A percentile compares a stretch with the other conserved stretches of the same genome.
Evolutionary conservation across 495 filamentous ascomycete species (phyloP).

Genomic region (Massariosphaeria phaeospora): DNA sequence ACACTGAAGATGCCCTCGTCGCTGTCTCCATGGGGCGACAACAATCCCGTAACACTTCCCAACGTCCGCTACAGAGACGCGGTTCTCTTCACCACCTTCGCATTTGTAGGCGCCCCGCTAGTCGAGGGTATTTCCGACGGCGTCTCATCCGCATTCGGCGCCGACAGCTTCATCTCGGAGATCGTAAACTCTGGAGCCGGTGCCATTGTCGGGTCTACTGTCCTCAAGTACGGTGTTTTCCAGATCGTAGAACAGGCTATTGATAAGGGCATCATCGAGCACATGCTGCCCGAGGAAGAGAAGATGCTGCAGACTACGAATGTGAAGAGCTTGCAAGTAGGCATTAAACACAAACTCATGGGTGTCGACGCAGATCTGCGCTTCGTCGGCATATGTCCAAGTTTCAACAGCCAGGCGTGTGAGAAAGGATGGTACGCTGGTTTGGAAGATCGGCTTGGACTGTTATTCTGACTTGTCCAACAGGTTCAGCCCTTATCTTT

Average conservation of each 20-base stretch:
- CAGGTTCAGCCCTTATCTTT: conserved; percentile 44
- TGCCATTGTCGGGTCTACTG: conserved; percentile 32
- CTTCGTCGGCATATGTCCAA: conserved; percentile 32
- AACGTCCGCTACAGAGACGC: conserved; percentile 44
- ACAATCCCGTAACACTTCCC: conserved; percentile 44
- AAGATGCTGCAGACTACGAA: conserved; percentile 42
- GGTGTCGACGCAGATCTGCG: conserved; percentile 41
- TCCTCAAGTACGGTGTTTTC: conserved; percentile 42
- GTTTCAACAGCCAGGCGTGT: conserved; percentile 31
- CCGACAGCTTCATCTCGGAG: conserved; percentile 40
- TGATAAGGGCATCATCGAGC: conserved; percentile 43
- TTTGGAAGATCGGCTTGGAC: too few species aligned
- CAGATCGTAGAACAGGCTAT: conserved; percentile 45
- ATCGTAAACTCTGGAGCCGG: conserved; percentile 39
- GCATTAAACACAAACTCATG: conserved; percentile 45
- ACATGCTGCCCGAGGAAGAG: conserved; percentile 44
- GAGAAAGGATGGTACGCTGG: conserved; percentile 45
- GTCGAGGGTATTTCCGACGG: conserved; percentile 34
- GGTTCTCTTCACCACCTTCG: conserved; percentile 42
- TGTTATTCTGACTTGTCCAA: too few species aligned
- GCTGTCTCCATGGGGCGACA: conserved; percentile 44
- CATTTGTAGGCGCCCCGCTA: conserved; percentile 38
- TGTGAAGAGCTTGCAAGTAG: conserved; percentile 43
- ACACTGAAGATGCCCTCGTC: conserved; percentile 37
- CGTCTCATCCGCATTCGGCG: conserved; percentile 35